phyloP scores from a whole-genome alignment of 345 rosid species.

The Diplotaxis tenuifolia region DNA sequence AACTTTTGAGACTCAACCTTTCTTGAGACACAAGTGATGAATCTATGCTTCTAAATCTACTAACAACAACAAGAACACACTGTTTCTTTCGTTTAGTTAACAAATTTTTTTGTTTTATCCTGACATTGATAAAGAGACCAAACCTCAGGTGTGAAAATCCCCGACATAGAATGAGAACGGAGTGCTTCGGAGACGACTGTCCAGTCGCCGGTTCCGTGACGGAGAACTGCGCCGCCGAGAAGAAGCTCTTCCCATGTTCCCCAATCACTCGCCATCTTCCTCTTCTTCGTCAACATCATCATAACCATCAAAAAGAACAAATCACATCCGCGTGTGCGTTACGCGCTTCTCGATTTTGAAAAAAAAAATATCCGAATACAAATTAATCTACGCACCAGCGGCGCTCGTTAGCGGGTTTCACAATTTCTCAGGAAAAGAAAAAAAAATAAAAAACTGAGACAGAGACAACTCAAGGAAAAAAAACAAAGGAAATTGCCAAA shows the following conservation, averaged over 20 bases:
- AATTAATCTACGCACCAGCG: conserved; percentile 30
- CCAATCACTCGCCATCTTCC: conserved; percentile 48
- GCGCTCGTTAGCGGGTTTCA: conserved; percentile 29
- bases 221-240: conserved; percentile 87
- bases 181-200: conserved; percentile 70
- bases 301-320: neutral
- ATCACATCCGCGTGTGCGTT: conserved; percentile 26
- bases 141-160: conserved; percentile 71
- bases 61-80: conserved; percentile 26
- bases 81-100: neutral
- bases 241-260: conserved; percentile 94
- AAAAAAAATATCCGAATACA: neutral
- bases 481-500: neutral
- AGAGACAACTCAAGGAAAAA: conserved; percentile 6
- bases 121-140: neutral
- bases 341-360: conserved; percentile 33
- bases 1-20: conserved; percentile 12
- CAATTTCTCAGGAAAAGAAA: neutral
- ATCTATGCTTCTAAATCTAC: conserved; percentile 22
- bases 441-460: neutral
- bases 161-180: conserved; percentile 59
- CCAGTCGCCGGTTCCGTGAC: conserved; percentile 81
- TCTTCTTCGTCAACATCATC: conserved; percentile 31
- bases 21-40: conserved; percentile 38
- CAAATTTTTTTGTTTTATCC: neutral